Percentiles rank a stretch among this genome's conserved stretches.
phyloP scores from a whole-genome alignment of 192 early-diverging fungal species.

The Chytriomyces confervae region DNA sequence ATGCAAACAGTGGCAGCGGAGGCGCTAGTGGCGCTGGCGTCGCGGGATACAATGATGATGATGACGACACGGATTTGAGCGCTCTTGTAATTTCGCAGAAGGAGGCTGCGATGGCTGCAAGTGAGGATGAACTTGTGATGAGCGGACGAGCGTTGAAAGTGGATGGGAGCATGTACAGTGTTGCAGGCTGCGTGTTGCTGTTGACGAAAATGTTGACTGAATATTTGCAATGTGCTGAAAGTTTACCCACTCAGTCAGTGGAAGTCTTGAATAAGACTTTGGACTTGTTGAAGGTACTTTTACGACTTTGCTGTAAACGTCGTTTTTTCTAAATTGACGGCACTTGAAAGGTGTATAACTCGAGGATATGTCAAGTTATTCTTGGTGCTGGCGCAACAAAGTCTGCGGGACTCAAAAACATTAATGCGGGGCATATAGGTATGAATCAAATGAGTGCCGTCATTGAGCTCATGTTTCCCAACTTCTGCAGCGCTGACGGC shows the following conservation, averaged over 20 bases:
- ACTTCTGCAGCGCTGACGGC: slow-evolving; percentile 78
- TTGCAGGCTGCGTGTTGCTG: slow-evolving; percentile 87
- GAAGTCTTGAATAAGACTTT: slow-evolving; percentile 89
- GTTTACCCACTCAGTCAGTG: slow-evolving; percentile 76
- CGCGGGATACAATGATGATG: slow-evolving; percentile 1
- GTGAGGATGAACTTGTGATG: slow-evolving; percentile 29
- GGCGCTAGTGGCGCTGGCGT: slow-evolving; percentile 8
- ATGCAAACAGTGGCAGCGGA: too few relatives aligned
- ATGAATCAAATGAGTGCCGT: slow-evolving; percentile 12
- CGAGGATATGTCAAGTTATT: slow-evolving; percentile 93
- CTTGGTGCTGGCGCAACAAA: slow-evolving; percentile 96
- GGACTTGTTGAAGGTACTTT: slow-evolving; percentile 79
- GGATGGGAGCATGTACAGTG: slow-evolving; percentile 77
- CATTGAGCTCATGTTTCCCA: not conserved
- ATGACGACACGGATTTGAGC: slow-evolving; percentile 44
- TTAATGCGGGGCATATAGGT: slow-evolving; percentile 95
- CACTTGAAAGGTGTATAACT: slow-evolving; percentile 86
- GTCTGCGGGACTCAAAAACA: slow-evolving; percentile 96
- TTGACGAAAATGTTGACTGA: slow-evolving; percentile 92
- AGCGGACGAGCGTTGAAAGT: slow-evolving; percentile 72
- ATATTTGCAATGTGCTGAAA: slow-evolving; percentile 83
- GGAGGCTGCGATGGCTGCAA: slow-evolving; percentile 18
- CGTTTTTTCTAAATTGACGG: not conserved
- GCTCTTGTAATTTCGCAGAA: slow-evolving; percentile 23
- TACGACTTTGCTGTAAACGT: slow-evolving; percentile 1